Conservation (phyloP, 768 basidiomycete species). For the Russula lepida region DNA sequence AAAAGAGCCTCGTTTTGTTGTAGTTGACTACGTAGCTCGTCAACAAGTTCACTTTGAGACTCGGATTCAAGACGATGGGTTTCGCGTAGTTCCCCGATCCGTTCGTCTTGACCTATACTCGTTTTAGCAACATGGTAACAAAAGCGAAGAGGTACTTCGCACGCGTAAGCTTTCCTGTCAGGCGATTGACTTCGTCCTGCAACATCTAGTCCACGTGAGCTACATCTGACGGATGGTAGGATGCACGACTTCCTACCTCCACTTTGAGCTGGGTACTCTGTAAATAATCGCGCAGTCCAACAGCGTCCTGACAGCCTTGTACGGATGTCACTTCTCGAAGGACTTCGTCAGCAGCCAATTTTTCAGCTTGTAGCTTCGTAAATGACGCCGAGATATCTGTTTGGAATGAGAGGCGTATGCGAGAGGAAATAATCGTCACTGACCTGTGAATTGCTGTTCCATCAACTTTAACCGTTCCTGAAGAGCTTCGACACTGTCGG, state of each 20-base stretch:
- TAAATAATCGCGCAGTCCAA: conserved; percentile 67
- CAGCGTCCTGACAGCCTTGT: conserved; percentile 52
- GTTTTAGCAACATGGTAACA: conserved; percentile 3
- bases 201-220: conserved; percentile 38
- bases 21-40: conserved; percentile 59
- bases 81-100: conserved; percentile 76
- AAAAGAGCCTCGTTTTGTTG: conserved; percentile 64
- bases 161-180: conserved; percentile 70
- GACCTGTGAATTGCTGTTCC: conserved; percentile 73
- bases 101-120: conserved; percentile 67
- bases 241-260: conserved; percentile 43
- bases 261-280: conserved; percentile 55
- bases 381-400: conserved; percentile 73
- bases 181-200: conserved; percentile 70
- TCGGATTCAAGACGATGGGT: conserved; percentile 71
- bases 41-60: conserved; percentile 72
- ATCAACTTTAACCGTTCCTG: conserved; percentile 60
- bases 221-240: background rate
- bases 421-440: conserved; percentile 6
- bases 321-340: conserved; percentile 67
- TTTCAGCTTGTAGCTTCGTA: conserved; percentile 67
- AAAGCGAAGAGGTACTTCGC: conserved; percentile 23
- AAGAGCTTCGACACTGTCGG: conserved; percentile 43
- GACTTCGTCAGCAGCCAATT: conserved; percentile 55
- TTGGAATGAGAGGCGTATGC: background rate